These are phyloP conservation scores for Agaricus blazei DNA, from an alignment of 768 basidiomycete genomes.

Conservation along the genomic window DNA sequence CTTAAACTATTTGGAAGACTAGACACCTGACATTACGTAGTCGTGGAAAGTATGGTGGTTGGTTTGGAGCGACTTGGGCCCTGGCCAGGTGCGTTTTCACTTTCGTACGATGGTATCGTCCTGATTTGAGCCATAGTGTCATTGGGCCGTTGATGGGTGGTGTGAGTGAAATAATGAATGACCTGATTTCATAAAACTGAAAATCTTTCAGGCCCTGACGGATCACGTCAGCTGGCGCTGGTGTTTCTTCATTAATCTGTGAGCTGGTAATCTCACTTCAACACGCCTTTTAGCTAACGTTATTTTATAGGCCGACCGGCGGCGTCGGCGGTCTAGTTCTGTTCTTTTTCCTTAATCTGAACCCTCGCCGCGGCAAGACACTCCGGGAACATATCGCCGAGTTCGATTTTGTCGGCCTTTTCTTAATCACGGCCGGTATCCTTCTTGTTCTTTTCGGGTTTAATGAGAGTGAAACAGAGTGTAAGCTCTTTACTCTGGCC, in stretches of 20 bases:
- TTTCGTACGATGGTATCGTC: not conserved
- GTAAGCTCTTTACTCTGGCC: slow-evolving; percentile 32
- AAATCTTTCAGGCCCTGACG: slow-evolving; percentile 48
- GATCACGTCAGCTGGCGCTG: slow-evolving; percentile 80
- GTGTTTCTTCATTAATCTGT: slow-evolving; percentile 81
- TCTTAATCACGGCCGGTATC: slow-evolving; percentile 59
- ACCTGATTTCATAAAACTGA: not conserved
- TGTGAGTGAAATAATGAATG: slow-evolving; percentile 33
- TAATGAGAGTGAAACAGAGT: slow-evolving; percentile 61
- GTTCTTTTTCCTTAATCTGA: slow-evolving; percentile 76
- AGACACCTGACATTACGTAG: slow-evolving; percentile 24
- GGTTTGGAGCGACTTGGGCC: slow-evolving; percentile 80
- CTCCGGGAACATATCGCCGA: slow-evolving; percentile 53
- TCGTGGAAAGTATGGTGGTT: slow-evolving; percentile 74
- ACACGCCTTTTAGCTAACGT: not conserved
- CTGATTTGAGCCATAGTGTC: slow-evolving; percentile 33
- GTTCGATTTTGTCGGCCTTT: slow-evolving; percentile 70
- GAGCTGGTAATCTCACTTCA: slow-evolving; percentile 14
- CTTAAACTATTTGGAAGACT: not conserved
- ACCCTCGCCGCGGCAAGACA: slow-evolving; percentile 59
- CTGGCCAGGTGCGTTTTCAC: slow-evolving; percentile 34
- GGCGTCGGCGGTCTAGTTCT: slow-evolving; percentile 57
- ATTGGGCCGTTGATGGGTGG: slow-evolving; percentile 81
- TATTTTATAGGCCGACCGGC: slow-evolving; percentile 56
- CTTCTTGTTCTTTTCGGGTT: slow-evolving; percentile 69